These are phyloP conservation scores for Brassica cretica DNA, from an alignment of 345 rosid species.

Conservation along the genomic window DNA sequence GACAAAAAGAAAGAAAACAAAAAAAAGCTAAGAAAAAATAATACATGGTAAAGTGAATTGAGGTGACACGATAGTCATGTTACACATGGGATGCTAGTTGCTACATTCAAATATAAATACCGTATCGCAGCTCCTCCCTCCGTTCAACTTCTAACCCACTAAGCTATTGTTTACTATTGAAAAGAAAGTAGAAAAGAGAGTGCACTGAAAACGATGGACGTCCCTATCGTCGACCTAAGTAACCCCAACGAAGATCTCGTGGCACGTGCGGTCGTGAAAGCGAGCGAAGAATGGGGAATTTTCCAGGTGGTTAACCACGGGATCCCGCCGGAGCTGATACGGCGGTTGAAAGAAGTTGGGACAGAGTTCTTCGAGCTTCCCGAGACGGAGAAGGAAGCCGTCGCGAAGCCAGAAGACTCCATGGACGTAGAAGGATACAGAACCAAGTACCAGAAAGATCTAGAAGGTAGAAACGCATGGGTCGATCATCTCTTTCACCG, in stretches of 20 bases:
- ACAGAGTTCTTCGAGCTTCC: slow-evolving; percentile 61
- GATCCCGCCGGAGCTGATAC: slow-evolving; percentile 41
- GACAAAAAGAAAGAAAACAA: too few relatives aligned
- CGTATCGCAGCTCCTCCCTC: too few relatives aligned
- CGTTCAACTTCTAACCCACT: too few relatives aligned
- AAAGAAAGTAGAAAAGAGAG: too few relatives aligned
- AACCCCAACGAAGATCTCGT: slow-evolving; percentile 28
- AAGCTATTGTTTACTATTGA: too few relatives aligned
- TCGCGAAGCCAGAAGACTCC: slow-evolving; percentile 45
- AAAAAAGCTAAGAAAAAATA: too few relatives aligned
- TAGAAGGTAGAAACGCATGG: neutral
- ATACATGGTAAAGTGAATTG: too few relatives aligned
- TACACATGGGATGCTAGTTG: too few relatives aligned
- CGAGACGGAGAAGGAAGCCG: slow-evolving; percentile 48
- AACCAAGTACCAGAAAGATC: neutral
- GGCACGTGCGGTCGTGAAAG: slow-evolving; percentile 40
- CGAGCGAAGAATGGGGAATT: slow-evolving; percentile 48
- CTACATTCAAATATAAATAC: too few relatives aligned
- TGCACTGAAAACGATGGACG: too few relatives aligned
- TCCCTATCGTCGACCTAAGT: slow-evolving; percentile 35
- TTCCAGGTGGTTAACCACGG: slow-evolving; percentile 48
- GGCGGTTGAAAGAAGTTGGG: slow-evolving; percentile 47
- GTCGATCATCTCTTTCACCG: slow-evolving; percentile 70
- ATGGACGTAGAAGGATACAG: slow-evolving; percentile 52
- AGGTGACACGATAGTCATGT: too few relatives aligned